Percentiles rank a stretch among this genome's conserved stretches.
Conservation (phyloP, 2,329 filamentous ascomycete species). For the Calonectria pauciramosa region DNA sequence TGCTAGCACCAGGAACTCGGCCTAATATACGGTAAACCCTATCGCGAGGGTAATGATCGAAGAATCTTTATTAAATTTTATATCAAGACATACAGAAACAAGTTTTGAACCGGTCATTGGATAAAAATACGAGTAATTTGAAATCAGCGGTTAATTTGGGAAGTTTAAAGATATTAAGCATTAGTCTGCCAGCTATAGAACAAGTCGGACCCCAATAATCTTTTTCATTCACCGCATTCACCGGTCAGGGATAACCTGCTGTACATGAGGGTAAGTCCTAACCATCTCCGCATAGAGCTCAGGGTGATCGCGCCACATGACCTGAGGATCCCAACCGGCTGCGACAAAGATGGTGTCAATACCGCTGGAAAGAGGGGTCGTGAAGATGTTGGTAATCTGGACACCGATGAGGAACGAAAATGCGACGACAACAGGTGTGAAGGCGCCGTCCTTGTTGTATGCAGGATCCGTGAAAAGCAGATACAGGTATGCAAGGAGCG, state of each 20-base stretch:
- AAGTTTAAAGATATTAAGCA: background rate
- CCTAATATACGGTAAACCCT: background rate
- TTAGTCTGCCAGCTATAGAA: background rate
- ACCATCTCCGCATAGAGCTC: conserved; percentile 87
- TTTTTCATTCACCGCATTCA: conserved; percentile 1
- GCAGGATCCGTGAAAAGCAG: conserved; percentile 83
- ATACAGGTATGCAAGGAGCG: conserved; percentile 89
- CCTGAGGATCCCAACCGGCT: conserved; percentile 76
- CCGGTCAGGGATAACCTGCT: conserved; percentile 74
- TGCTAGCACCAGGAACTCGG: background rate
- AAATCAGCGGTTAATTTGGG: background rate
- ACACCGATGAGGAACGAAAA: conserved; percentile 92
- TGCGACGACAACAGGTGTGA: conserved; percentile 83
- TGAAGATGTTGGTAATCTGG: conserved; percentile 91
- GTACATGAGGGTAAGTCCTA: conserved; percentile 85
- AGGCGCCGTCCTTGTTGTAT: conserved; percentile 79
- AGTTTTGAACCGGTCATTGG: background rate
- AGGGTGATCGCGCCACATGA: conserved; percentile 83
- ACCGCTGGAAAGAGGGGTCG: conserved; percentile 89
- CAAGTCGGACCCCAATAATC: background rate
- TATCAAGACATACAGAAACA: background rate
- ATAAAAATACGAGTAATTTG: background rate
- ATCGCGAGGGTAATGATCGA: background rate
- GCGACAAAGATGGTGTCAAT: conserved; percentile 94
- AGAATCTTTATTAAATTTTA: background rate